Conservation (phyloP, 2,329 filamentous ascomycete genomes). For the Gremmenia infestans region DNA sequence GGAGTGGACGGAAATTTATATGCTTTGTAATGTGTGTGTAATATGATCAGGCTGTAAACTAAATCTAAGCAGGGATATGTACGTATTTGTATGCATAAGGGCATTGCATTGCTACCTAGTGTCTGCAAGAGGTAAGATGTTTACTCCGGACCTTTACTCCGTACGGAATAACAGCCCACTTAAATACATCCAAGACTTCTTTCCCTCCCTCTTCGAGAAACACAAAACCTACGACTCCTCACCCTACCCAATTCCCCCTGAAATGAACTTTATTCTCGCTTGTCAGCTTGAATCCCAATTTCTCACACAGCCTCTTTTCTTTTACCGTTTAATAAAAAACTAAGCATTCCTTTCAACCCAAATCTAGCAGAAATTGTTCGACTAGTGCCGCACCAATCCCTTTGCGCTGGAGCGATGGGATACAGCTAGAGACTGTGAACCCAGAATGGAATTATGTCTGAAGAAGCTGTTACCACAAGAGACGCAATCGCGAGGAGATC, state of each 20-base stretch:
- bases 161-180: not conserved
- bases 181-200: not conserved
- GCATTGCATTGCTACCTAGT: too few species aligned
- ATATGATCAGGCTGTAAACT: too few species aligned
- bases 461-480: not conserved
- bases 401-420: not conserved
- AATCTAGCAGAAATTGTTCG: not conserved
- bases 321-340: not conserved
- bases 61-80: too few species aligned
- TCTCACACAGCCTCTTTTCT: not conserved
- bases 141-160: too few species aligned
- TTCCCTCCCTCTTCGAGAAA: too few species aligned
- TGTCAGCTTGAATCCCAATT: not conserved
- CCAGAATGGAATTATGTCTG: not conserved
- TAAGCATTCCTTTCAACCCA: not conserved
- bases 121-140: too few species aligned
- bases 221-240: not conserved
- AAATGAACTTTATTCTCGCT: not conserved
- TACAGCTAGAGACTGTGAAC: not conserved
- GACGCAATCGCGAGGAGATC: not conserved
- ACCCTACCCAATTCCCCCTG: not conserved
- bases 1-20: not conserved
- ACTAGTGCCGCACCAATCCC: not conserved
- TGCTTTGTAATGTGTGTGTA: not conserved
- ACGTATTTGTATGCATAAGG: too few species aligned